A percentile compares a stretch with the other conserved stretches of the same genome.
Evolutionary conservation across 257 asterid genomes (phyloP).

Genomic region (Marsdenia floribunda): DNA sequence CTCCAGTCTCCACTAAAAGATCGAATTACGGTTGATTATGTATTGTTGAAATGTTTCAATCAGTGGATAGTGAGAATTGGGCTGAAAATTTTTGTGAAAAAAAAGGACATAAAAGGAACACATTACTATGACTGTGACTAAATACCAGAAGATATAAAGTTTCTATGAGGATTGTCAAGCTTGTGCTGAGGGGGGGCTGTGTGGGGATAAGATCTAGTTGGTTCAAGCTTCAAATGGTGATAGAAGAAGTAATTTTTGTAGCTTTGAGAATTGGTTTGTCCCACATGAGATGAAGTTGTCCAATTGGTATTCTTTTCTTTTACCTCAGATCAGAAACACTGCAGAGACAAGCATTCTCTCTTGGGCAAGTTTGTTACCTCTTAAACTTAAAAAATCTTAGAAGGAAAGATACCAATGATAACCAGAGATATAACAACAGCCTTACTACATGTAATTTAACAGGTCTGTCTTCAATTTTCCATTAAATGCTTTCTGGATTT

Average conservation of each 20-base stretch:
- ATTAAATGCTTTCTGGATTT: background rate
- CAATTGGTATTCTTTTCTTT: background rate
- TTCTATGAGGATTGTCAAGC: background rate
- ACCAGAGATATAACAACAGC: background rate
- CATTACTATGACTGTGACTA: background rate
- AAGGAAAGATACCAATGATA: background rate
- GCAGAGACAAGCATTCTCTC: background rate
- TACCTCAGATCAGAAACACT: background rate
- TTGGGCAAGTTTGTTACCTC: background rate
- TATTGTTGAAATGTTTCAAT: background rate
- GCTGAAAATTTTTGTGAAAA: background rate
- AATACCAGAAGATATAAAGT: background rate
- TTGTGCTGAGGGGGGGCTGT: background rate
- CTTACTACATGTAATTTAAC: background rate
- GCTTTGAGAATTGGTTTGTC: background rate
- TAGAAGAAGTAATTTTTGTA: background rate
- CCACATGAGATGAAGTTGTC: background rate
- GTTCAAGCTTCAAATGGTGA: background rate
- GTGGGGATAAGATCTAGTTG: too few species aligned
- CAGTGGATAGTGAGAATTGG: background rate
- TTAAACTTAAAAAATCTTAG: background rate
- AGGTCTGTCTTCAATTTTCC: background rate
- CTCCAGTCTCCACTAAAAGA: too few species aligned
- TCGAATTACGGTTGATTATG: background rate
- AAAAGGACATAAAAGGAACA: background rate